Percentiles rank a stretch among this genome's conserved stretches.
Conservation (phyloP, 345 rosid species). For the Salix purpurea region DNA sequence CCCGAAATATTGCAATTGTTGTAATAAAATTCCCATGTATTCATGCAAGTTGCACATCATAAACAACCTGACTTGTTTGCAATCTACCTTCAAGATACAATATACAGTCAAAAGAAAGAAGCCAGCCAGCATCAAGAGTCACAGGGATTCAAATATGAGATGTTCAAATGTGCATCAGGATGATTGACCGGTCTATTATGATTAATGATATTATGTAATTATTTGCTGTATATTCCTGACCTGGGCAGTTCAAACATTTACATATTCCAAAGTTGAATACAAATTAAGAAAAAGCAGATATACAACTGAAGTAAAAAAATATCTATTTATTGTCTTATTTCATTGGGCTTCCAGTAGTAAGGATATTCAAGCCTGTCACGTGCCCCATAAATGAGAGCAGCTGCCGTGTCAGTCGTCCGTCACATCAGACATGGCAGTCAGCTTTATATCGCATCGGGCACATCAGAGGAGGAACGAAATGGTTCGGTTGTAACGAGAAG, state of each 20-base stretch:
- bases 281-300: neutral
- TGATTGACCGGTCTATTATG: neutral
- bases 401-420: too few species aligned
- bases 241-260: neutral
- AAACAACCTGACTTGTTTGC: too few species aligned
- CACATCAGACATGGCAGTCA: too few species aligned
- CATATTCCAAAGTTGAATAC: neutral
- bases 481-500: too few species aligned
- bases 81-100: neutral
- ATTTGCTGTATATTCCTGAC: neutral
- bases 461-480: too few species aligned
- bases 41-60: neutral
- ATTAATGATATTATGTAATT: neutral
- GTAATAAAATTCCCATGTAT: neutral
- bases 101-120: neutral
- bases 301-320: neutral
- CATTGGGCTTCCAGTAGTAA: neutral
- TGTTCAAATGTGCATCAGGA: neutral
- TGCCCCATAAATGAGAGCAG: neutral
- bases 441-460: too few species aligned
- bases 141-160: neutral
- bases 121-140: neutral
- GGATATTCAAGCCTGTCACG: neutral
- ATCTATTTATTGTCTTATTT: neutral
- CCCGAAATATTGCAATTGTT: neutral